Conservation (phyloP, 139 green algal species). For the Coelastrella sp. region DNA sequence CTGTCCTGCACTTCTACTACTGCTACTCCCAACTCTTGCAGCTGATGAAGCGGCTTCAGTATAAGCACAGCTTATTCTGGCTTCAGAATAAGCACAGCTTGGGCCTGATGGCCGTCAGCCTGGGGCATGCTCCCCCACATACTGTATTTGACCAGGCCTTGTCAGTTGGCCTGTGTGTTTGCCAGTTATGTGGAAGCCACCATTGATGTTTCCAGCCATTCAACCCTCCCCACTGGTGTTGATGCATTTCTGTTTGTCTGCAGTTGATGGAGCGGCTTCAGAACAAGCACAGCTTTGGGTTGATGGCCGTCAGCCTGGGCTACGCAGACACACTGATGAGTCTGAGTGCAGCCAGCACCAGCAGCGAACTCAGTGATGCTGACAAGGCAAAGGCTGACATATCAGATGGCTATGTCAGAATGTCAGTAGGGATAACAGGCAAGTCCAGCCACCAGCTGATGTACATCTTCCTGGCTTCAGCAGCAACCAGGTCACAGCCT, state of each 20-base stretch:
- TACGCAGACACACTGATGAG: conserved; percentile 83
- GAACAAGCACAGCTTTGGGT: conserved; percentile 81
- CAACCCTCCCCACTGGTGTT: background rate
- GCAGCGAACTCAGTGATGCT: conserved; percentile 61
- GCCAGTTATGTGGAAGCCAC: background rate
- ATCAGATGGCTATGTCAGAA: conserved; percentile 69
- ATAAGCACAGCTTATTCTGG: too few relatives aligned
- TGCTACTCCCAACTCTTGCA: too few relatives aligned
- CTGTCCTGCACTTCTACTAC: too few relatives aligned
- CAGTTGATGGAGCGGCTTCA: conserved; percentile 83
- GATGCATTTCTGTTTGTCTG: background rate
- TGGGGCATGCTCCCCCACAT: too few relatives aligned
- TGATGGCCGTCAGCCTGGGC: conserved; percentile 82
- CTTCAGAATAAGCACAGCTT: too few relatives aligned
- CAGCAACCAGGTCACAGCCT: too few relatives aligned
- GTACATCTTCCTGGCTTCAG: too few relatives aligned
- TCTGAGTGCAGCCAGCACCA: conserved; percentile 64
- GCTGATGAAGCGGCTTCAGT: too few relatives aligned
- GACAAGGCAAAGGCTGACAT: conserved; percentile 72
- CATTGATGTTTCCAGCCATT: background rate
- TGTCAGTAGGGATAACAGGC: conserved; percentile 78
- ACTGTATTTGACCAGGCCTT: too few relatives aligned
- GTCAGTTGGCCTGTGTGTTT: background rate
- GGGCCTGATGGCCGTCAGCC: too few relatives aligned
- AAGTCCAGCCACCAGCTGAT: background rate